Evolutionary conservation across 306 rosid species (phyloP).

Genomic region (Fagus crenata): DNA sequence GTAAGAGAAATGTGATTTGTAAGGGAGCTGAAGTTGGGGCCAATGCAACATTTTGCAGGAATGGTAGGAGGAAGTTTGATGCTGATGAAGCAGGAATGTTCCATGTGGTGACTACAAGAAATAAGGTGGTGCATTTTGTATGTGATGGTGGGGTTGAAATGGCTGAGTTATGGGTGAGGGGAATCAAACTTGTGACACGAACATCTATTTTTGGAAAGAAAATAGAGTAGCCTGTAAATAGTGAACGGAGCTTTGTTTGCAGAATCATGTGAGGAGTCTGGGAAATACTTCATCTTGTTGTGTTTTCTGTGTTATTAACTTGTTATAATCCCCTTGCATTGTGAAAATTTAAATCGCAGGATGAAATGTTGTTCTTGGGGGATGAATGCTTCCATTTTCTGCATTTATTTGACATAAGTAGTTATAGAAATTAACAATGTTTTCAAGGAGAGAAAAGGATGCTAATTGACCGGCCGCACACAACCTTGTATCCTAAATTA

Average conservation of each 20-base stretch:
- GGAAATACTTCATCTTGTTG: too few species aligned
- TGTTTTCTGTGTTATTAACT: too few species aligned
- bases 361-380: too few species aligned
- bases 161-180: slow-evolving; percentile 69
- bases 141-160: slow-evolving; percentile 65
- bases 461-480: too few species aligned
- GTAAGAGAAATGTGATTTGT: slow-evolving; percentile 56
- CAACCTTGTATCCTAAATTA: too few species aligned
- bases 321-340: too few species aligned
- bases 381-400: too few species aligned
- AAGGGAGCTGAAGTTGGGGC: slow-evolving; percentile 58
- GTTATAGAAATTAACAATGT: too few species aligned
- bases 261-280: too few species aligned
- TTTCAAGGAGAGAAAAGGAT: too few species aligned
- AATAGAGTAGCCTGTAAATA: neutral
- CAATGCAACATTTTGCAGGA: slow-evolving; percentile 51
- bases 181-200: slow-evolving; percentile 51
- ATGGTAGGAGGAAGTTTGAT: slow-evolving; percentile 48
- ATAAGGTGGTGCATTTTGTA: slow-evolving; percentile 67
- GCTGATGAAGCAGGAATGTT: slow-evolving; percentile 53
- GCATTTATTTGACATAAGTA: too few species aligned
- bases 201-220: slow-evolving; percentile 43
- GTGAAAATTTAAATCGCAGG: too few species aligned
- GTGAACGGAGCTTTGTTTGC: neutral
- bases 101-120: slow-evolving; percentile 53